Evolutionary conservation across 2,329 filamentous ascomycete species (phyloP).

Genomic region (Aplosporella prunicola): DNA sequence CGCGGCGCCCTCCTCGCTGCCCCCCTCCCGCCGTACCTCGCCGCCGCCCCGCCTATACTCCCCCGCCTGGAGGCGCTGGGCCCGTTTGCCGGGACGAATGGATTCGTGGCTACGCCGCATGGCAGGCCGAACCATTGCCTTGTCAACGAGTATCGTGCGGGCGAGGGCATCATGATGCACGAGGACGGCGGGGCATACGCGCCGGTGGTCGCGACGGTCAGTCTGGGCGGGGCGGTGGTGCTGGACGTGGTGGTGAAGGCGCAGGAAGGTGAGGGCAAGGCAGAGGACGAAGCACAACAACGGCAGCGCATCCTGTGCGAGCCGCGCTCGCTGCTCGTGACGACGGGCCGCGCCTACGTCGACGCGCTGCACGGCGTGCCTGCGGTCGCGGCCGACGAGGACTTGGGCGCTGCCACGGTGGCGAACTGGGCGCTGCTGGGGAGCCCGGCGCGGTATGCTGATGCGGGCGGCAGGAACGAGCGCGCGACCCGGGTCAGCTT

Average conservation of each 20-base stretch:
- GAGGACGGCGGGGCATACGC: slow-evolving; percentile 87
- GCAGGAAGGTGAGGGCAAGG: slow-evolving; percentile 34
- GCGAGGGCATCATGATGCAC: slow-evolving; percentile 93
- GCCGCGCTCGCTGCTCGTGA: slow-evolving; percentile 68
- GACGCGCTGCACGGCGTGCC: slow-evolving; percentile 68
- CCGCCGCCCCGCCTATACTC: slow-evolving; percentile 51
- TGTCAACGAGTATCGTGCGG: slow-evolving; percentile 82
- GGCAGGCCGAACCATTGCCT: slow-evolving; percentile 76
- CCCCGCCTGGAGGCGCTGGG: slow-evolving; percentile 41
- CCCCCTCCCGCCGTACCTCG: slow-evolving; percentile 66
- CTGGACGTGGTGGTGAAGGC: slow-evolving; percentile 57
- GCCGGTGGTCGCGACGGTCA: slow-evolving; percentile 83
- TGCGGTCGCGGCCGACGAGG: slow-evolving; percentile 53
- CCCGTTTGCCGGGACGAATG: slow-evolving; percentile 47
- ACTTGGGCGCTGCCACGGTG: slow-evolving; percentile 48
- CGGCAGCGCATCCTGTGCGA: slow-evolving; percentile 62
- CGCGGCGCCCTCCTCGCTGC: slow-evolving; percentile 65
- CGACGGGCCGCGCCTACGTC: slow-evolving; percentile 57
- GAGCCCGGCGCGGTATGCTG: slow-evolving; percentile 34
- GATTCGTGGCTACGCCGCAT: slow-evolving; percentile 58
- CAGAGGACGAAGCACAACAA: slow-evolving; percentile 29
- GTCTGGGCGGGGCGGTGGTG: slow-evolving; percentile 67
- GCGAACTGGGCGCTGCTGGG: slow-evolving; percentile 64
- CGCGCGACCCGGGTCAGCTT: slow-evolving; percentile 59
- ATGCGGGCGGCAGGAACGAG: slow-evolving; percentile 45